A percentile compares a stretch with the other conserved stretches of the same genome.
Evolutionary conservation across 1,139 yeast species (phyloP).

Genomic region (Meyerozyma guilliermondii): DNA sequence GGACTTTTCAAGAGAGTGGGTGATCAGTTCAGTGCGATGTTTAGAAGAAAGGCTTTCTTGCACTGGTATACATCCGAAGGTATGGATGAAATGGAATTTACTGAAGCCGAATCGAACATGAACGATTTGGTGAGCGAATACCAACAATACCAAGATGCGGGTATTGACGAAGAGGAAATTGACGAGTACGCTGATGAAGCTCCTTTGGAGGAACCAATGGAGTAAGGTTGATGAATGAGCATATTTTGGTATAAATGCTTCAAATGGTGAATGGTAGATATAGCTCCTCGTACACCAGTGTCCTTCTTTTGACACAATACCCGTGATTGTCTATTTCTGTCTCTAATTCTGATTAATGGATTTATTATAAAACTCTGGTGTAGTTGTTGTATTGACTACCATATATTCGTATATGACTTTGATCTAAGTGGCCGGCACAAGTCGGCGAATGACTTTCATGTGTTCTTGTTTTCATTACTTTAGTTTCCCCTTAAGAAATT

Average conservation of each 20-base stretch:
- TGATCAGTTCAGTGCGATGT: conserved; percentile 87
- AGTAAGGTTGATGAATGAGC: conserved; percentile 16
- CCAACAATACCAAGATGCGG: conserved; percentile 88
- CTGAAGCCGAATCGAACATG: conserved; percentile 84
- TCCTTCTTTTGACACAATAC: background rate
- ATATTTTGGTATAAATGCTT: background rate
- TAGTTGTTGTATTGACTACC: background rate
- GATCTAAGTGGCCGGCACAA: background rate
- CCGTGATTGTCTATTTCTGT: conserved; percentile 1
- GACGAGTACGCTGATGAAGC: conserved; percentile 64
- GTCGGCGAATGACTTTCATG: background rate
- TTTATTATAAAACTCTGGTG: background rate
- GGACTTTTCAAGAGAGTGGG: conserved; percentile 87
- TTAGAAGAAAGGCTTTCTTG: conserved; percentile 88
- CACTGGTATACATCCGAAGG: conserved; percentile 96
- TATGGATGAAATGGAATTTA: conserved; percentile 91
- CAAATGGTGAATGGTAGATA: background rate
- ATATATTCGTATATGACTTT: background rate
- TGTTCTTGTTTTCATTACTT: conserved; percentile 1
- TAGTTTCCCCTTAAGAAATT: conserved; percentile 64
- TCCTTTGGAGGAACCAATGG: conserved; percentile 52
- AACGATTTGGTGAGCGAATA: conserved; percentile 83
- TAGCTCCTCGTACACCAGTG: background rate
- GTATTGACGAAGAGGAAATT: conserved; percentile 68
- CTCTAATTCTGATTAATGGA: conserved; percentile 2